These are phyloP conservation scores for Cordyceps cateniannulata DNA, from an alignment of 2,329 filamentous ascomycete species.

Conservation along the genomic window DNA sequence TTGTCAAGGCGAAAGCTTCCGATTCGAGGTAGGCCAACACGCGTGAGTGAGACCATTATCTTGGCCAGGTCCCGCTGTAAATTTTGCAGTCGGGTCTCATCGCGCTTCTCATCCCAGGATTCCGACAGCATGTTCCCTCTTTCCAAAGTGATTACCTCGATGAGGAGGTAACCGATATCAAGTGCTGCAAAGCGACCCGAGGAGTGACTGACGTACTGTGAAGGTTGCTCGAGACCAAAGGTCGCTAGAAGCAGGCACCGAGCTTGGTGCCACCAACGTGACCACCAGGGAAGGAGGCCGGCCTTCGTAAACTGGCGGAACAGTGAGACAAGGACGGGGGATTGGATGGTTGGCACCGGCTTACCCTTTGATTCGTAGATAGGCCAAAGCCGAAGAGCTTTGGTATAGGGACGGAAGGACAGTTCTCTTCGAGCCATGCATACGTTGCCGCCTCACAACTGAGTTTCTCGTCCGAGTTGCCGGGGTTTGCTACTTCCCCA, in stretches of 20 bases:
- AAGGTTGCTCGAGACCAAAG: background rate
- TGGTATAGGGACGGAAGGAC: slow-evolving; percentile 29
- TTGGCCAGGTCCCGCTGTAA: slow-evolving; percentile 18
- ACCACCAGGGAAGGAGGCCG: background rate
- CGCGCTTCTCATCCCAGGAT: slow-evolving; percentile 15
- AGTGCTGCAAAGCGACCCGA: background rate
- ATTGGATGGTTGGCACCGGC: background rate
- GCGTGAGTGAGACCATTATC: slow-evolving; percentile 22
- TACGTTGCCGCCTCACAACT: slow-evolving; percentile 32
- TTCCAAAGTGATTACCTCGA: background rate
- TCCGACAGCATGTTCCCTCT: slow-evolving; percentile 16
- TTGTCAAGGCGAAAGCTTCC: slow-evolving; percentile 22
- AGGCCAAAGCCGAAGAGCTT: slow-evolving; percentile 18
- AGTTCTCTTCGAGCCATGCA: slow-evolving; percentile 31
- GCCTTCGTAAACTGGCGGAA: background rate
- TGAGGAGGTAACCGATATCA: background rate
- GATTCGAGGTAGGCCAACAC: slow-evolving; percentile 23
- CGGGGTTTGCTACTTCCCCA: slow-evolving; percentile 27
- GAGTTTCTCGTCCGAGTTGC: slow-evolving; percentile 36
- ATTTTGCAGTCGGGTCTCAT: background rate
- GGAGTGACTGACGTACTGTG: background rate
- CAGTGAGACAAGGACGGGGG: background rate
- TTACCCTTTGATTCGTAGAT: slow-evolving; percentile 7
- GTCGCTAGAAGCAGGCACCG: background rate
- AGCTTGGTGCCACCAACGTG: background rate